phyloP scores from a whole-genome alignment of 129 eudicot species.

The Tanacetum coccineum region DNA sequence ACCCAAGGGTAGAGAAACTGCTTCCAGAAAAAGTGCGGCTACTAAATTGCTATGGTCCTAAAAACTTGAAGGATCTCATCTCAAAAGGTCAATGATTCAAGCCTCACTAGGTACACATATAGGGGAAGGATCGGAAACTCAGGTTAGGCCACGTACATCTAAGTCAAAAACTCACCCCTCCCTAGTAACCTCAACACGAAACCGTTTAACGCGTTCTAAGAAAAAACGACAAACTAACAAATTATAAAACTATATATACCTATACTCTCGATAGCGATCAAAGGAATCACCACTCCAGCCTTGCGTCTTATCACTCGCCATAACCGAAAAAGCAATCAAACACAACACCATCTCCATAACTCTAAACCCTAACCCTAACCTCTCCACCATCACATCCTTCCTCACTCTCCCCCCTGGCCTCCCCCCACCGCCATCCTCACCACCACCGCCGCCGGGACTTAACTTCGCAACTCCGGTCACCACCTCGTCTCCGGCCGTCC shows the following conservation, averaged over 20 bases:
- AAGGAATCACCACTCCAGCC: conserved; percentile 99
- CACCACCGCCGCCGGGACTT: conserved; percentile 23
- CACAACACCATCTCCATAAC: conserved; percentile 47
- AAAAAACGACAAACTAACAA: too few relatives aligned
- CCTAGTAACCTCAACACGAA: too few relatives aligned
- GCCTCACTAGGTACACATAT: too few relatives aligned
- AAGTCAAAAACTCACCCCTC: too few relatives aligned
- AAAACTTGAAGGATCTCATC: too few relatives aligned
- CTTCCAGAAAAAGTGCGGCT: too few relatives aligned
- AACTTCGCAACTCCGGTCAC: conserved; percentile 39
- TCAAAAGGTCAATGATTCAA: too few relatives aligned
- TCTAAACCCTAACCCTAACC: conserved; percentile 68
- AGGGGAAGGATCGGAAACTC: too few relatives aligned
- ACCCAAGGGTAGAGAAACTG: too few relatives aligned
- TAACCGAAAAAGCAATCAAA: conserved; percentile 76
- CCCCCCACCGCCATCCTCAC: conserved; percentile 42
- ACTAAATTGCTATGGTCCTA: too few relatives aligned
- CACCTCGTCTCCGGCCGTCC: conserved; percentile 47
- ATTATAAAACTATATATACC: conserved; percentile 39
- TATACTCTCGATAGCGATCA: conserved; percentile 87
- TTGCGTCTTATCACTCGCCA: conserved; percentile 92
- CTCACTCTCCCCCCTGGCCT: conserved; percentile 38
- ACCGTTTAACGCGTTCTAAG: too few relatives aligned
- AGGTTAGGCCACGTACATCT: too few relatives aligned
- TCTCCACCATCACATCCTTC: conserved; percentile 39